Base-by-base conservation (phyloP, 2,329 filamentous ascomycete species). In the Verticillium albo-atrum region DNA sequence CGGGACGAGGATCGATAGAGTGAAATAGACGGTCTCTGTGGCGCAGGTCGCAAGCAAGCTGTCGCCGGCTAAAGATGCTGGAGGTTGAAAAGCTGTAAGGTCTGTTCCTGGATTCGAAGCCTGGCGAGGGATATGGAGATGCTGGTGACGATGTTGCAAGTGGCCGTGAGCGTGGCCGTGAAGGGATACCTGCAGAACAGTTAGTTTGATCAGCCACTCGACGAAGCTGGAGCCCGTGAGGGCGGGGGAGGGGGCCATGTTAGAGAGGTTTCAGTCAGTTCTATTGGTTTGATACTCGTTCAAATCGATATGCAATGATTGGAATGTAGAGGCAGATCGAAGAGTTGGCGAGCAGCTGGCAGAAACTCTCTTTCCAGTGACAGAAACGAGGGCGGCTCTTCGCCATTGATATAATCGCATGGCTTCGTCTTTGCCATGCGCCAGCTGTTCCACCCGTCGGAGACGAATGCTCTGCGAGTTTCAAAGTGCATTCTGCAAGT, bases 101-200 rank as follows among this genome's bases (percentile, higher is more conserved):
- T 10, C 52, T 54, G 52, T 32, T 30, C 28, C 52, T 23, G 42
- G 42, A 5, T 7, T 23, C 0, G 20, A 23, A 7, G 4, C 42
- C 25, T 47, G 42, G 25, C 51, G 25, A 25, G 51, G 20, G 14
- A 17, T 53, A n/a, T 53, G 51, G 10, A 17, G 51, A 53, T 53
- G 51, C 51, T 30, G 51, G 27, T 53, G 51, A 7, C 20, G 20
- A 53, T 27, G 51, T 28, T 53, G 51, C 23, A 53, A 20, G 6
- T 30, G 4, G 20, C 23, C 54, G 9, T 26, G 32, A 14, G 30
- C 35, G 28, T 52, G 6, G 34, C 57, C 52, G 27, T 53, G 54
- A 6, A 63, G 47, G 25, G 62, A 54, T 47, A 63, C 56, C 62
- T 63, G 62, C 34, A 61, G 57, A 12, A 62, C 25, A 55, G 58